Base-by-base conservation (phyloP, 805 yeast genomes). In the Candida saitoana region DNA sequence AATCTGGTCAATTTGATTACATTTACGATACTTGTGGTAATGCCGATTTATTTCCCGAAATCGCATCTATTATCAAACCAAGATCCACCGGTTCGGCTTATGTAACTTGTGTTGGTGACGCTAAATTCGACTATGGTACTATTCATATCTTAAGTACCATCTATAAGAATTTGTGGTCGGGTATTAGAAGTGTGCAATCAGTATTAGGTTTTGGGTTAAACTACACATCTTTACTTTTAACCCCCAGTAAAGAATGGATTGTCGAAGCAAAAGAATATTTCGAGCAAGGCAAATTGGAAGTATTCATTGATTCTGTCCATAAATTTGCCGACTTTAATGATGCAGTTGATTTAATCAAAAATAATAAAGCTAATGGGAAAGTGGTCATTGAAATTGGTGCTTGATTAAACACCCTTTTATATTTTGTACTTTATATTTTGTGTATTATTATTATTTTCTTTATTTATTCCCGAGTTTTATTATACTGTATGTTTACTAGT, bases 11-110 rank as follows among this genome's bases (percentile, higher is more conserved):
- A 46, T 85, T 80, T 51, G 87, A 84, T 52, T 55, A 75, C 8
- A 76, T 85, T 34, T 55, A 79, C 20, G 95, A 87, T 62, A 71
- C 82, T 42, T 78, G 77, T 40, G 90, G 95, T 32, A 77, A 76
- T 42, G 55, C 56, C 18, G 77, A 73, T 16, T 69, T 81, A 16
- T 67, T 79, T 41, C 56, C 65, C 2, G 57, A 69, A 11, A 65
- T 76, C 40, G 52, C 61, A 3, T 49, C 63, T 6, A 32, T 64
- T 69, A 60, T 84, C 49, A 36, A 36, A 24, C 70, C 76, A 30
- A 65, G 64, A 38, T 46, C 59, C 18, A 24, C 38, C 14, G 69
- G 71, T 38, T 73, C 77, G 9, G 71, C 80, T 4, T 84, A 73
- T 52, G 60, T 72, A 7, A 71, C 84, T 7, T 66, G 82, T 41